Conservation (phyloP, 805 yeast species). For the Hanseniaspora lindneri region DNA sequence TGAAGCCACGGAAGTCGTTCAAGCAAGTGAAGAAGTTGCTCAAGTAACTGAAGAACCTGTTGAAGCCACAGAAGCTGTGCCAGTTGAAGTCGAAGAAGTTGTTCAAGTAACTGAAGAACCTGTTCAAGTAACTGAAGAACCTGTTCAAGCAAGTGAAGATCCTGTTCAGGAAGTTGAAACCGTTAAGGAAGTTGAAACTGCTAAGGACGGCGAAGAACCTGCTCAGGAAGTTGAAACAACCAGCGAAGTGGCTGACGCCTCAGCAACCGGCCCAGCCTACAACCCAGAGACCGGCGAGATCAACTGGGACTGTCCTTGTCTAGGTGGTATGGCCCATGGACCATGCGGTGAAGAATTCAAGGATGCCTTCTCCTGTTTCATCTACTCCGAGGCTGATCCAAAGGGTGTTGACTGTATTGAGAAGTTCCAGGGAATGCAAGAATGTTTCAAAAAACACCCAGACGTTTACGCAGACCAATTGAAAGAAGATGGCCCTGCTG, state of each 20-base stretch:
- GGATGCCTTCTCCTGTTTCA: slow-evolving; percentile 89
- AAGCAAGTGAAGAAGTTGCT: background rate
- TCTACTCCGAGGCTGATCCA: slow-evolving; percentile 87
- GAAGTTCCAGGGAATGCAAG: slow-evolving; percentile 83
- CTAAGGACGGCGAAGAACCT: background rate
- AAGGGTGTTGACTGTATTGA: slow-evolving; percentile 92
- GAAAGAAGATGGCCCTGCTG: slow-evolving; percentile 48
- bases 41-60: no score
- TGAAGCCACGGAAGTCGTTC: background rate
- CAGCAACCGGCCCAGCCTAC: slow-evolving; percentile 57
- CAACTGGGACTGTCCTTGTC: slow-evolving; percentile 99
- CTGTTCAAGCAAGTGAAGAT: background rate
- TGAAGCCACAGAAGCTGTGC: background rate
- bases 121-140: background rate
- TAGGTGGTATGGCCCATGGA: slow-evolving; percentile 98
- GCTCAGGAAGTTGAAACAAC: slow-evolving; percentile 62
- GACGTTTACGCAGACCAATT: slow-evolving; percentile 89
- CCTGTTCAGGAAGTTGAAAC: background rate
- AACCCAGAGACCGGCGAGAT: slow-evolving; percentile 97
- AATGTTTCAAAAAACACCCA: slow-evolving; percentile 84
- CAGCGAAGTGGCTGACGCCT: slow-evolving; percentile 71
- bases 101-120: background rate
- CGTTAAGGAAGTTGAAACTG: background rate
- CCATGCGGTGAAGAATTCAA: slow-evolving; percentile 96
- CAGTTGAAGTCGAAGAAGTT: background rate